Conservation (phyloP, 2,329 filamentous ascomycete species). For the Xylariaceae sp. region DNA sequence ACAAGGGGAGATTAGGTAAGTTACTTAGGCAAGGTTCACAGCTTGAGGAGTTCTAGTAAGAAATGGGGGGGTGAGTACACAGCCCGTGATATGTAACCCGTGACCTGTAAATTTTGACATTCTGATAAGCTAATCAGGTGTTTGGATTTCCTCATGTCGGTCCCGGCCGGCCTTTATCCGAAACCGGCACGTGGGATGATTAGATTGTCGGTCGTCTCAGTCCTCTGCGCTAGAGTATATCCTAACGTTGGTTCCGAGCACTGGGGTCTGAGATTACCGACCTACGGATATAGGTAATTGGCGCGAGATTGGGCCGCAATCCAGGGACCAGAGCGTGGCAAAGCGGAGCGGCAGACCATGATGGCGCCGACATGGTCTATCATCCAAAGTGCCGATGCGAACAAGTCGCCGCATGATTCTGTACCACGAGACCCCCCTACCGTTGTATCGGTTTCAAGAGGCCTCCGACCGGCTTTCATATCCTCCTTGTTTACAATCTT, state of each 20-base stretch:
- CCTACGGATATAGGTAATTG: neutral
- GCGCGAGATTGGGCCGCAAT: neutral
- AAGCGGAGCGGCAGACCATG: neutral
- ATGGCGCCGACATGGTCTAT: neutral
- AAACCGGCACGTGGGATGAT: neutral
- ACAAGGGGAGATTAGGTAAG: too few relatives aligned
- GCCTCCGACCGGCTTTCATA: neutral
- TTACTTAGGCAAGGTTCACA: neutral
- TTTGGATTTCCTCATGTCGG: neutral
- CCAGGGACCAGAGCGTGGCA: neutral
- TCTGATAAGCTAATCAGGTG: neutral
- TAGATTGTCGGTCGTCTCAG: neutral
- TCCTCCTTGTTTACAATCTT: neutral
- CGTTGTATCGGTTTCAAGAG: too few relatives aligned
- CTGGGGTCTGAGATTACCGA: neutral
- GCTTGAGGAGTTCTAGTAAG: neutral
- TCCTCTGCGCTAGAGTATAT: neutral
- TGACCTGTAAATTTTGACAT: neutral
- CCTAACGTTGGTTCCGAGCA: neutral
- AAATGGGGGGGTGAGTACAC: neutral
- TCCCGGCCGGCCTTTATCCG: neutral
- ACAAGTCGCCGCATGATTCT: neutral
- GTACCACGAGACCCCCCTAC: neutral
- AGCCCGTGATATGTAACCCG: neutral
- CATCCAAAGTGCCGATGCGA: neutral